These are phyloP conservation scores for Sporothrix protearum DNA, from an alignment of 2,329 filamentous ascomycete species.

Conservation along the genomic window DNA sequence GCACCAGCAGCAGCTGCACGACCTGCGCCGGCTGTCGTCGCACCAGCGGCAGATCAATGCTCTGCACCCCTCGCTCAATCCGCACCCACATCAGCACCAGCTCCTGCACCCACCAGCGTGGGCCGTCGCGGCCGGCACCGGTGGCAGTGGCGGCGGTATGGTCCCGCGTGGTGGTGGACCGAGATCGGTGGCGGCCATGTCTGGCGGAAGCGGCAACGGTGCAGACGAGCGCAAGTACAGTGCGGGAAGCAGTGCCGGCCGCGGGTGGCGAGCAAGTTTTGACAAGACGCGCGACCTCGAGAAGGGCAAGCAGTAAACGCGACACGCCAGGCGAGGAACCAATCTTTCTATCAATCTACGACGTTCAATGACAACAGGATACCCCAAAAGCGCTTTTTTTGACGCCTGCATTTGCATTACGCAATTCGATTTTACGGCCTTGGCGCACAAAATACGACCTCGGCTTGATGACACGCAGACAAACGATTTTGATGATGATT, in stretches of 20 bases:
- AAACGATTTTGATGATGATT: background rate
- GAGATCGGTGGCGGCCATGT: background rate
- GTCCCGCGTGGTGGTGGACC: background rate
- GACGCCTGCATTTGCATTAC: background rate
- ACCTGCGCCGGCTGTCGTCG: background rate
- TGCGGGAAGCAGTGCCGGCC: conserved; percentile 13
- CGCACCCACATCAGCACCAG: background rate
- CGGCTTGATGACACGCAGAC: background rate
- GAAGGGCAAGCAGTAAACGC: conserved; percentile 9
- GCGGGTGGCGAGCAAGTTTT: conserved; percentile 10
- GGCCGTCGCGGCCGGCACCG: background rate
- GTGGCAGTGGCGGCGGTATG: background rate
- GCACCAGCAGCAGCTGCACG: conserved; percentile 13
- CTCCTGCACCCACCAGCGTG: conserved; percentile 6
- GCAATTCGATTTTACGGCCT: background rate
- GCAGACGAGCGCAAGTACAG: conserved; percentile 7
- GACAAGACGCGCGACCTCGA: conserved; percentile 23
- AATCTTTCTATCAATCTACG: background rate
- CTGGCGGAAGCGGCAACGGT: background rate
- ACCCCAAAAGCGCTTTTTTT: conserved; percentile 15
- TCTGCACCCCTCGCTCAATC: background rate
- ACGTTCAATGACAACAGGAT: background rate
- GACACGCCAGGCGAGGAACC: background rate
- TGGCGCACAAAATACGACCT: background rate
- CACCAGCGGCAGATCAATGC: background rate